Conservation (phyloP, 1,139 yeast genomes). For the Meyerozyma guilliermondii region DNA sequence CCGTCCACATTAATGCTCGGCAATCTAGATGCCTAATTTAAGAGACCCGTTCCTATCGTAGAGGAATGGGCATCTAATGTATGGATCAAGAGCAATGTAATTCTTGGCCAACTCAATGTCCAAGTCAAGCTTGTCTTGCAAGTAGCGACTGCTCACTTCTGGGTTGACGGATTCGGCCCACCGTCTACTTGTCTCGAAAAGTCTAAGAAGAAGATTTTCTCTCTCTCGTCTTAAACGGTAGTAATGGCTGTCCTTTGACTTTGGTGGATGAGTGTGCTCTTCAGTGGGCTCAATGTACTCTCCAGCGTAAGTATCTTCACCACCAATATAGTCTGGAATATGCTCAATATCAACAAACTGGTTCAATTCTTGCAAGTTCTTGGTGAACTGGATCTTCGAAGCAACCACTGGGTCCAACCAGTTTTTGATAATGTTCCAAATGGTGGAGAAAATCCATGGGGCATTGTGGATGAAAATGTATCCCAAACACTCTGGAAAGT, state of each 20-base stretch:
- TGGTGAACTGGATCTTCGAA: constrained; percentile 40
- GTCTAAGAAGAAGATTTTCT: constrained; percentile 25
- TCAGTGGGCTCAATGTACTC: constrained; percentile 27
- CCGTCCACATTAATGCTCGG: no score
- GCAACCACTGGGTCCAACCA: constrained; percentile 48
- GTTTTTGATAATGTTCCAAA: constrained; percentile 41
- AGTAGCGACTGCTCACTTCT: constrained; percentile 32
- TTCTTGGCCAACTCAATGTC: constrained; percentile 25
- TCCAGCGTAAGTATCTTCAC: constrained; percentile 25
- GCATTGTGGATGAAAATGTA: constrained; percentile 38
- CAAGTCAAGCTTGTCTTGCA: constrained; percentile 34
- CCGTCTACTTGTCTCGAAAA: constrained; percentile 31
- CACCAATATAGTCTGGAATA: constrained; percentile 40
- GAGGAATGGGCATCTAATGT: constrained; percentile 33
- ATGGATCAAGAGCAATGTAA: constrained; percentile 36
- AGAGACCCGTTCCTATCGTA: constrained; percentile 35
- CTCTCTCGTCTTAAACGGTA: constrained; percentile 25
- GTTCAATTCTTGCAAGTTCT: constrained; percentile 29
- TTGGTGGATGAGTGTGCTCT: constrained; percentile 24
- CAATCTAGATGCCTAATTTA: background rate
- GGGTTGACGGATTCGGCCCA: constrained; percentile 44
- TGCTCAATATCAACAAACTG: constrained; percentile 27
- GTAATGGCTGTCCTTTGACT: constrained; percentile 25
- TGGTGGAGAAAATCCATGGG: constrained; percentile 47
- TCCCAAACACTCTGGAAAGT: constrained; percentile 45